Evolutionary conservation across 1,284 basidiomycete genomes (phyloP).

Genomic region (Trametes sp.): DNA sequence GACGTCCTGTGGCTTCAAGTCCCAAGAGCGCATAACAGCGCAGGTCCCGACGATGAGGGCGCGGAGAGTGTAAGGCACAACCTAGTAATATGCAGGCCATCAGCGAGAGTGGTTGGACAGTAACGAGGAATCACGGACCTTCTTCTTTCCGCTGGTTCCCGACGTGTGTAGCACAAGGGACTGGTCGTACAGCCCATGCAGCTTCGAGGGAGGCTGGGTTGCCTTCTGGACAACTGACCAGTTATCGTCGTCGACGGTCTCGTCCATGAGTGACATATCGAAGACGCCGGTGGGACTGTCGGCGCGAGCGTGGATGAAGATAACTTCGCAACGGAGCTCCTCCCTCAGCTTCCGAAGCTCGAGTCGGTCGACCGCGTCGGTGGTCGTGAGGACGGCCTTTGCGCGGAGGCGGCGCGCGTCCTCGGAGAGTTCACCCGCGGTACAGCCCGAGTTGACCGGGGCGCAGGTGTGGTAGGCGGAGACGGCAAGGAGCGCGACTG

Average conservation of each 20-base stretch:
- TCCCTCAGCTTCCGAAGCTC: slow-evolving; percentile 23
- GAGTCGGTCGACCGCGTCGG: slow-evolving; percentile 27
- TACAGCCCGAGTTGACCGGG: slow-evolving; percentile 31
- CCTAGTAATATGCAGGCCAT: slow-evolving; percentile 34
- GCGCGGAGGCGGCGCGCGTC: slow-evolving; percentile 28
- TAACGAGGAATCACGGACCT: slow-evolving; percentile 29
- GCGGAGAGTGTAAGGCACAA: slow-evolving; percentile 66
- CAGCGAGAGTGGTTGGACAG: neutral
- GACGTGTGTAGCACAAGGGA: slow-evolving; percentile 68
- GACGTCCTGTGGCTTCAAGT: slow-evolving; percentile 52
- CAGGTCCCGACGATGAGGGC: slow-evolving; percentile 66
- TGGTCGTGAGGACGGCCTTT: slow-evolving; percentile 31
- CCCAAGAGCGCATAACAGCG: slow-evolving; percentile 66
- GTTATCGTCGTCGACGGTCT: slow-evolving; percentile 24
- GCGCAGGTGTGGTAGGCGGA: slow-evolving; percentile 31
- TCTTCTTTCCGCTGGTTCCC: slow-evolving; percentile 70
- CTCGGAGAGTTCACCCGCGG: slow-evolving; percentile 28
- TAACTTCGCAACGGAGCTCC: slow-evolving; percentile 35
- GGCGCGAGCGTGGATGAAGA: slow-evolving; percentile 44
- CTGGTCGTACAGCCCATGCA: slow-evolving; percentile 52
- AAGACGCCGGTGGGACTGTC: slow-evolving; percentile 50
- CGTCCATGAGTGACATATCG: slow-evolving; percentile 45
- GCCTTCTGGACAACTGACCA: slow-evolving; percentile 26
- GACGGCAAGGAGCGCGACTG: slow-evolving; percentile 29
- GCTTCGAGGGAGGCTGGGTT: slow-evolving; percentile 35